Base-by-base conservation (phyloP, 352 stramenopile species). In the Phytopythium kandeliae region DNA sequence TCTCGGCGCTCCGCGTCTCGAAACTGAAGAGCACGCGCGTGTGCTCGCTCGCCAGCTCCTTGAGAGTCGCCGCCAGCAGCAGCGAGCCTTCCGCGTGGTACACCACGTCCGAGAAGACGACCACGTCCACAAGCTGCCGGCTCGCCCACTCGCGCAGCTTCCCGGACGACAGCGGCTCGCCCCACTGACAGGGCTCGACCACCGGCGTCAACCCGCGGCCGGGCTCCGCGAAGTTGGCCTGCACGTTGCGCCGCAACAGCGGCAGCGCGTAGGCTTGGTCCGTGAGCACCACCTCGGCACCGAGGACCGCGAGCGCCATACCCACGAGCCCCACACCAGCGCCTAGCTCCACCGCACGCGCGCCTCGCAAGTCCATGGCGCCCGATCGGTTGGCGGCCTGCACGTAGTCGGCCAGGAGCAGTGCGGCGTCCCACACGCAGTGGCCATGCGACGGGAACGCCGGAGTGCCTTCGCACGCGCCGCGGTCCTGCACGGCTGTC, bases 391-490 rank as follows among this genome's bases (percentile, higher is more conserved):
- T 21, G 5, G 31, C 3, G 13, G 34, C 40, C 44, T 83, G 72
- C 30, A 79, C 46, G 53, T 76, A 80, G 37, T 78, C 69, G 31
- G 72, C 63, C 9, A 83, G 58, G 26, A 79, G 56, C 47, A 83
- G 25, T 2, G 69, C 69, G n/a, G 72, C 72, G 51, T 83, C 72
- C 72, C 72, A 82, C 25, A 82, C 71, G 48, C 69, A 79, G 40
- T 82, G 68, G 24, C 71, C 71, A 33, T 82, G 71, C 51, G 71
- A 82, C 31, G 71, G 65, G 42, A 73, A 78, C 24, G 34, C 51
- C 17, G 60, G 69, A 9, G 57, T 65, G 15, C 65, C 69, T 37
- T 51, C 31, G 46, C 69, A 78, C 6, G 69, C 37, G 7, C 62
- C 55, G 26, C 60, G 65, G 56, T 73, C 63, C 43, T 75, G 69